Evolutionary conservation across 768 basidiomycete genomes (phyloP).

Genomic region (Suillus weaverae): DNA sequence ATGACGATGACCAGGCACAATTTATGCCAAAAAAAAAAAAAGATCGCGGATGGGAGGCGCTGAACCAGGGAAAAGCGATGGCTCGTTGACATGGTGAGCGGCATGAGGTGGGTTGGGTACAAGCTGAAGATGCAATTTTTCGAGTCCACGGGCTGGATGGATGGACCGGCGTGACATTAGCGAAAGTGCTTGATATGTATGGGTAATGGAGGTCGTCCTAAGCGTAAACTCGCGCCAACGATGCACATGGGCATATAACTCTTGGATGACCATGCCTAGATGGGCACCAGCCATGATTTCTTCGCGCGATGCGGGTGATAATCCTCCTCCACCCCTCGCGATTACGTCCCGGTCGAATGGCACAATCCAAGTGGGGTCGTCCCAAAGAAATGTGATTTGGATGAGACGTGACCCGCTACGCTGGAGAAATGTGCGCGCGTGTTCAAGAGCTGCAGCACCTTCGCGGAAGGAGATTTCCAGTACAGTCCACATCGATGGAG

Average conservation of each 20-base stretch:
- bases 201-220: background rate
- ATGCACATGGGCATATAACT: background rate
- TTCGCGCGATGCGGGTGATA: background rate
- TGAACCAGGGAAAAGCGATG: background rate
- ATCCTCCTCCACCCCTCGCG: background rate
- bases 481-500: background rate
- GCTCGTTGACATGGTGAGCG: too few relatives aligned
- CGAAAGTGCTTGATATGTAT: background rate
- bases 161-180: background rate
- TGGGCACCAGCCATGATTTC: background rate
- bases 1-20: background rate
- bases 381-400: slow-evolving; percentile 1
- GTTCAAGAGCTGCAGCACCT: background rate
- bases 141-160: background rate
- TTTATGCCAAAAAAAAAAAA: background rate
- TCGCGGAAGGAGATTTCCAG: background rate
- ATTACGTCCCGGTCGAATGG: background rate
- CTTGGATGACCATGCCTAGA: background rate
- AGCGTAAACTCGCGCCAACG: background rate
- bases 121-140: background rate
- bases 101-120: background rate
- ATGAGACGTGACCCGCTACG: background rate
- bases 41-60: background rate
- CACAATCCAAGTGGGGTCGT: background rate
- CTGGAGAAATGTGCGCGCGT: background rate